Base-by-base conservation (phyloP, 805 yeast species). In the Ascoidea asiatica region DNA sequence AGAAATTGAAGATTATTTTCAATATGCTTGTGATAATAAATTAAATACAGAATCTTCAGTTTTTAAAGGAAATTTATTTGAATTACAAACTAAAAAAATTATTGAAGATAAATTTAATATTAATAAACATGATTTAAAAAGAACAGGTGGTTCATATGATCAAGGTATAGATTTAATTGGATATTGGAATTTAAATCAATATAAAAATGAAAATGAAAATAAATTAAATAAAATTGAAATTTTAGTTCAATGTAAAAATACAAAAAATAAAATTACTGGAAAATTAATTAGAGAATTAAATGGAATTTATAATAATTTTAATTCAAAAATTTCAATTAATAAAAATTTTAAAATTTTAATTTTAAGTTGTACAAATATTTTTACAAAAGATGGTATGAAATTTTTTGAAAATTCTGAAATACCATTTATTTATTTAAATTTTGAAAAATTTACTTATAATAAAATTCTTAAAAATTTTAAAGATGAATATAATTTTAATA, bases 81-180 rank as follows among this genome's bases (percentile, higher is more conserved):
- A 49, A 21, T 11, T 49, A 5, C 43, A 46, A 13, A 47, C 50
- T 1, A 49, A 44, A 39, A n/a, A 23, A 8, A 35, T 39, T 5
- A 23, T 49, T 1, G 21, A 39, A n/a, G 21, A 45, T 4, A 37
- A 42, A 7, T 39, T 49, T 17, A n/a, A 38, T 19, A 21, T 45
- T 11, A 21, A 21, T 1, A 29, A 19, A 4, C 19, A 40, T 19
- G 20, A 43, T 11, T 38, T 49, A 5, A 21, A 17, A 4, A n/a
- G 44, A 19, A 45, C 40, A n/a, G 52, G 52, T 1, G 52, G 52
- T 3, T 21, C 52, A 4, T 45, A 47, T 35, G 52, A 49, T 35
- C 38, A 44, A 20, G 52, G 52, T 4, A 35, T 49, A 7, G 52
- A 49, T 21, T 20, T 49, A 4, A n/a, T 38, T 13, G 47, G 44